Evolutionary conservation across 2,329 filamentous ascomycete genomes (phyloP), one percentile per base, ranked within the genome.

Genomic region (Epicoccum sorghinum): DNA sequence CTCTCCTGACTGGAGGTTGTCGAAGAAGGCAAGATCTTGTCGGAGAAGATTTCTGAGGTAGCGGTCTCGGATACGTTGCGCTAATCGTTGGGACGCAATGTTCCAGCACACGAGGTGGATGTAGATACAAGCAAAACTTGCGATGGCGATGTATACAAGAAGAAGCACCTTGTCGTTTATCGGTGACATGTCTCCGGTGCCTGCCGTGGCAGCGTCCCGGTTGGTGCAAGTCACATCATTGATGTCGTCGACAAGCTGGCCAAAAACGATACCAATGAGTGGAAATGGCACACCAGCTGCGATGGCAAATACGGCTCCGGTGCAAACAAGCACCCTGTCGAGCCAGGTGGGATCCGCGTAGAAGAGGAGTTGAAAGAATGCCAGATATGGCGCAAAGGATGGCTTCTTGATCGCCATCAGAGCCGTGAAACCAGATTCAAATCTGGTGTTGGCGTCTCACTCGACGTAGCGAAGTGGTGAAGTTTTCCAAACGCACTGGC

Each of bases 21-120:
- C 86, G 66, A 89, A 88, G 67, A 84, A 89, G 12, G 83, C 76
- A 0, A 85, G 80, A 51, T 88, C 85, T 65, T 89, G 86, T 42
- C 80, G 76, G 12, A 89, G 75, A 14, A 89, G 71, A 14, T 79
- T 81, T 24, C 78, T 75, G 33, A 89, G 78, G 62, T 89, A 89
- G 33, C 75, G 77, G 60, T 86, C 83, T 40, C 87, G 82, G 38
- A 89, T 75, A 29, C 87, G 80, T 58, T 85, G 83, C 41, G 85
- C 83, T 7, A 90, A 77, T 3, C 86, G 82, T 57, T 86, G 85
- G 50, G 86, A 86, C 56, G 83, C 80, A 60, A 89, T 76, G 58
- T 79, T 85, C 86, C 86, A 90, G 60, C 82, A 87, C 8, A 83
- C 77, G 27, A 86, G 79, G 65, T 89, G 84, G 48, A 80, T 73